Base-by-base conservation (phyloP, 305 asterid genomes). In the Fraxinus dipetala region DNA sequence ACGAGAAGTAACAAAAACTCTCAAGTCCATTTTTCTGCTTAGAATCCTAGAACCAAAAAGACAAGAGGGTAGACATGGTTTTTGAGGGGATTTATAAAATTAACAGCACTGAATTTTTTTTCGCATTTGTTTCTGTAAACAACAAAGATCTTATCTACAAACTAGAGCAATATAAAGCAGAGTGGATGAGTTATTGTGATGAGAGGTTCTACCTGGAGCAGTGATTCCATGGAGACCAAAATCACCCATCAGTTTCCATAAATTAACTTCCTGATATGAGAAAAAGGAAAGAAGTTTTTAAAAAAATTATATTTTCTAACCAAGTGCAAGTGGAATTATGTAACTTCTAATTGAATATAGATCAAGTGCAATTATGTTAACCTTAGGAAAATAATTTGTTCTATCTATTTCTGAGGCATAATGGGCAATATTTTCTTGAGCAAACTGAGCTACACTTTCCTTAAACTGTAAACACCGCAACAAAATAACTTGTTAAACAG, bases 161-260 rank as follows among this genome's bases (percentile, higher is more conserved):
- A 77, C 34, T 14, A 24, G 83, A 59, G 51, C 72, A 67, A 59
- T 40, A 63, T 30, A 76, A 77, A 82, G 51, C 78, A 76, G 78
- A 85, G 78, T 59, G 56, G n/a, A 72, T 78, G 80, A 78, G 67
- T 31, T 31, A 45, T 61, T 34, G 54, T 18, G n/a, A 28, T 30
- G 78, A 78, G 78, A 81, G 76, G 38, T 34, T 72, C 34, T 86
- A 96, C 99, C 99, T 70, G 98, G 98, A 80, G 91, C 96, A 76
- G 99, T 96, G 79, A 96, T 93, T 82, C 99, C 99, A 83, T 89
- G 97, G 83, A 96, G 98, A 87, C 89, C 91, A 85, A 96, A 96
- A 89, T 92, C 94, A 31, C 99, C 99, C 99, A 96, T 93, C 86
- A 91, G 81, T 87, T 96, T 96, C 99, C 98, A 96, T 79, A 96